Conservation (phyloP, 2,329 filamentous ascomycete genomes). For the Bipolaris zeicola region DNA sequence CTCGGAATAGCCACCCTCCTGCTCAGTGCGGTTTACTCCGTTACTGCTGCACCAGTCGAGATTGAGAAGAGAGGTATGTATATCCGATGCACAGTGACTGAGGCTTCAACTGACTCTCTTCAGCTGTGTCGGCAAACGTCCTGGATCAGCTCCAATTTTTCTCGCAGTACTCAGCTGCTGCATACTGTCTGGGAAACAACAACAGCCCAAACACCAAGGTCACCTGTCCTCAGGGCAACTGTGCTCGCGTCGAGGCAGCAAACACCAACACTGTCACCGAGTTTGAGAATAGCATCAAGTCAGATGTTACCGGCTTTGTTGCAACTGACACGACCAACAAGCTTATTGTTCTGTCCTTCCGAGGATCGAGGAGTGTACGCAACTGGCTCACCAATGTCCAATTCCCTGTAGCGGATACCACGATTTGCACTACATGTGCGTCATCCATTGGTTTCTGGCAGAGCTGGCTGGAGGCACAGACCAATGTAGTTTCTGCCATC, state of each 20-base stretch:
- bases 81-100: neutral
- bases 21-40: constrained; percentile 28
- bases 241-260: constrained; percentile 55
- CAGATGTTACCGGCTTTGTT: constrained; percentile 56
- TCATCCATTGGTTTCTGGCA: constrained; percentile 64
- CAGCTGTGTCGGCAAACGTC: constrained; percentile 49
- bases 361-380: constrained; percentile 62
- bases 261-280: constrained; percentile 54
- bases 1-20: constrained; percentile 25
- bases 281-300: constrained; percentile 52
- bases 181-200: constrained; percentile 59
- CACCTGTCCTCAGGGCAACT: constrained; percentile 54
- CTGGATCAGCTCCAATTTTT: constrained; percentile 54
- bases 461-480: constrained; percentile 63
- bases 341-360: constrained; percentile 65
- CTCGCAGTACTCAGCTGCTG: constrained; percentile 59
- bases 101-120: neutral
- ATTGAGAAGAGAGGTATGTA: constrained; percentile 36
- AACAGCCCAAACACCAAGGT: constrained; percentile 52
- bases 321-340: constrained; percentile 54
- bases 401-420: constrained; percentile 51
- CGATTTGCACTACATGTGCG: constrained; percentile 55
- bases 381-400: constrained; percentile 66
- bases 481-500: constrained; percentile 53
- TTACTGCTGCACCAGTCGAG: constrained; percentile 35